These are phyloP conservation scores for Penicillium odoratum DNA, from an alignment of 495 filamentous ascomycete species.

Conservation along the genomic window DNA sequence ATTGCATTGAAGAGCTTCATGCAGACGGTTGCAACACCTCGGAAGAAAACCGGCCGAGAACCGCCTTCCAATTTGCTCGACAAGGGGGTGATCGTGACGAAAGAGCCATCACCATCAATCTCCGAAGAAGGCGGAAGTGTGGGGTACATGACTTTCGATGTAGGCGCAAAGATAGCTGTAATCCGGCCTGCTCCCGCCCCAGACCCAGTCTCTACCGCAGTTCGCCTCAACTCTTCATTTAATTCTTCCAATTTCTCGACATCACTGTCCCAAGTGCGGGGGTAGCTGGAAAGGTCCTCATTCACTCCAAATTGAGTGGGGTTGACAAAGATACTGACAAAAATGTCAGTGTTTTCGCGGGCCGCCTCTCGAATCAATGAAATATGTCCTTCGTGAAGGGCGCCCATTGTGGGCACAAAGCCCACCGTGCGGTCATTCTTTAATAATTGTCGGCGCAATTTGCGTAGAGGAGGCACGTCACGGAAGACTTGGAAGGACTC, in stretches of 20 bases:
- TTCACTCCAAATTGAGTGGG: conserved; percentile 92
- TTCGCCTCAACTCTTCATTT: conserved; percentile 61
- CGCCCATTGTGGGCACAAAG: conserved; percentile 96
- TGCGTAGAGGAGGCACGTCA: conserved; percentile 67
- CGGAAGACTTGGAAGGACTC: conserved; percentile 68
- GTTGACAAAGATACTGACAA: conserved; percentile 92
- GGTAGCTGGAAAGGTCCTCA: conserved; percentile 86
- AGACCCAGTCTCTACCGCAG: conserved; percentile 22
- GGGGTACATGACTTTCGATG: conserved; percentile 83
- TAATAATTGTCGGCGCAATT: conserved; percentile 67
- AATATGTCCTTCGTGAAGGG: conserved; percentile 87
- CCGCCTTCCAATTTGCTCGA: conserved; percentile 77
- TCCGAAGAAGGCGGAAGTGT: conserved; percentile 79
- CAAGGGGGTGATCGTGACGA: conserved; percentile 89
- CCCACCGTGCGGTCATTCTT: conserved; percentile 72
- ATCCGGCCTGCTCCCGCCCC: conserved; percentile 63
- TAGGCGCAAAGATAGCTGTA: conserved; percentile 81
- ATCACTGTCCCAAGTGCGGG: conserved; percentile 85
- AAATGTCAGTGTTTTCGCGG: conserved; percentile 75
- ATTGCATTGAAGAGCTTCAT: conserved; percentile 97
- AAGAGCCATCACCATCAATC: conserved; percentile 73
- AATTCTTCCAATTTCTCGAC: conserved; percentile 62
- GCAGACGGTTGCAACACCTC: conserved; percentile 93
- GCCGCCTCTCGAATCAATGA: conserved; percentile 86
- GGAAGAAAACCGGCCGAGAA: conserved; percentile 90